phyloP scores from a whole-genome alignment of 345 rosid species.

The Sonneratia alba region DNA sequence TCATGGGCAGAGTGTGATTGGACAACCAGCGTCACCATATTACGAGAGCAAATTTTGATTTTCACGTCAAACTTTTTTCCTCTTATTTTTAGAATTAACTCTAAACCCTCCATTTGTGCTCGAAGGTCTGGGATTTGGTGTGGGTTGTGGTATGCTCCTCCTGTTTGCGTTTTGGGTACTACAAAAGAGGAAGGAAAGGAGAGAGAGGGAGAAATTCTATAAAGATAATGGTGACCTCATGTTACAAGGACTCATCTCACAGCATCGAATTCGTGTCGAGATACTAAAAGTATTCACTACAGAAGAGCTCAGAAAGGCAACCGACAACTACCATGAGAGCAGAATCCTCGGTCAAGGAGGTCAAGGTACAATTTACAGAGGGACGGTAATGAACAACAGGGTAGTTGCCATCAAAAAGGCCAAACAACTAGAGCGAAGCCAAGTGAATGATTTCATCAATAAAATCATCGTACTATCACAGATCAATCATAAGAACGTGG shows the following conservation, averaged over 20 bases:
- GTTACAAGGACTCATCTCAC: no score
- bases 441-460: slow-evolving; percentile 38
- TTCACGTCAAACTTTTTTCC: no score
- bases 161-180: background rate
- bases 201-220: slow-evolving; percentile 13
- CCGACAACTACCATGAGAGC: slow-evolving; percentile 24
- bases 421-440: slow-evolving; percentile 23
- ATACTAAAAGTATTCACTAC: slow-evolving; percentile 19
- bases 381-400: slow-evolving; percentile 20
- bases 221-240: background rate
- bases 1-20: no score
- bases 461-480: slow-evolving; percentile 34
- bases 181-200: slow-evolving; percentile 11
- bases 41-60: no score
- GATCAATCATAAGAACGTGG: slow-evolving; percentile 39
- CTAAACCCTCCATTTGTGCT: no score
- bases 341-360: slow-evolving; percentile 33
- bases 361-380: slow-evolving; percentile 37
- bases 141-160: slow-evolving; percentile 1
- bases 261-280: background rate
- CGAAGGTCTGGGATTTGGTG: slow-evolving; percentile 3
- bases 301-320: slow-evolving; percentile 29
- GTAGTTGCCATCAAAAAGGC: slow-evolving; percentile 40
- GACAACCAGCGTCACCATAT: no score
- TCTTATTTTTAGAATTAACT: no score